Base-by-base conservation (phyloP, 2,329 filamentous ascomycete genomes). In the Alternaria panax region DNA sequence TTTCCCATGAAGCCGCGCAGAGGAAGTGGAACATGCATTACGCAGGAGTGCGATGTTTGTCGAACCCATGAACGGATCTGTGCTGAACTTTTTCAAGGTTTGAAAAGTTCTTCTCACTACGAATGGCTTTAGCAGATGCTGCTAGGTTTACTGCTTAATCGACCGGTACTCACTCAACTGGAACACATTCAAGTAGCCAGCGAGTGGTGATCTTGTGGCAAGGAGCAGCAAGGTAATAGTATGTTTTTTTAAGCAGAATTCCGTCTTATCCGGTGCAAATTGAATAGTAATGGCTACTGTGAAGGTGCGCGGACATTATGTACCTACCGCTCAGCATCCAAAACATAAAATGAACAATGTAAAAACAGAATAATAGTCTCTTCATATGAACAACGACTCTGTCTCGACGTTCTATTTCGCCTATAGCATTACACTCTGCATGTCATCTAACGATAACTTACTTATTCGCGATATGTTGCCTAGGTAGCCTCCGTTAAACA, bases 381-480 rank as follows among this genome's bases (percentile, higher is more conserved):
- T 38, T 14, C 8, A 11, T 3, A 7, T 9, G 36, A 9, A 11
- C 6, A n/a, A 14, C 16, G 11, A n/a, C n/a, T 48, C 25, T 36
- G 16, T 54, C 52, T 14, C 53, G 18, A 5, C 47, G 57, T 64
- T 62, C 64, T 65, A 64, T 68, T 56, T 46, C 16, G 16, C 51
- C 27, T 28, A 7, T n/a, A 8, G 7, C 4, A 38, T 38, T 20
- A 11, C 11, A 20, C 36, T n/a, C 36, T 20, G 9, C 7, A 8
- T 38, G n/a, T 38, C 5, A 9, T 47, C 28, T 3, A 34, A 50
- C 28, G 51, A 58, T 59, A 57, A 63, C 38, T 38, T 20, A 28
- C 28, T 27, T 45, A n/a, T 4, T 16, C 30, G 38, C 32, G 34
- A 47, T 46, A 7, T 28, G 52, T 59, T 41, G 18, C 43, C 50